Conservation (phyloP, 1,139 yeast species). For the Komagataea norvegica region DNA sequence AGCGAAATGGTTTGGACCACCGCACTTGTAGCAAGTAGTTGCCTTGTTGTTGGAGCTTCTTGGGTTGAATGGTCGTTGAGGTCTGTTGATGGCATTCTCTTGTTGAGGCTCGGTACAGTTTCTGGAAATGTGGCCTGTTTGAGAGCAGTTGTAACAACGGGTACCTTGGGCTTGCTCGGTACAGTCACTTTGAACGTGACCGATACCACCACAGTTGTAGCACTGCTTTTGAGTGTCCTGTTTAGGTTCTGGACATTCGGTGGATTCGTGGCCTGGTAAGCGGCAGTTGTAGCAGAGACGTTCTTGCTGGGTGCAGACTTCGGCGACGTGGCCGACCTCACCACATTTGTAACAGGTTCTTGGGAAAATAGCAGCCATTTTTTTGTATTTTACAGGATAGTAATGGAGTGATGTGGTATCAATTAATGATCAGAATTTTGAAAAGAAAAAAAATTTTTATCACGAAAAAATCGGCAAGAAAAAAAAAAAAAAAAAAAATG, state of each 20-base stretch:
- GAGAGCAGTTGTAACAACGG: constrained; percentile 82
- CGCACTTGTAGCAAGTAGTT: constrained; percentile 84
- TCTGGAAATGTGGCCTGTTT: constrained; percentile 79
- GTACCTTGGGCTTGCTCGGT: constrained; percentile 43
- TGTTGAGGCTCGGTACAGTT: constrained; percentile 51
- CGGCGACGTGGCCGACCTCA: constrained; percentile 88
- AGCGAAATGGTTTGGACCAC: constrained; percentile 91
- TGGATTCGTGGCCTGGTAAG: constrained; percentile 84
- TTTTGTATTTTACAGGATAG: background rate
- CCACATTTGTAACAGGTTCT: constrained; percentile 92
- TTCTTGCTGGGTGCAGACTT: constrained; percentile 74
- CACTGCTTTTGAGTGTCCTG: constrained; percentile 82
- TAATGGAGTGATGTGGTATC: background rate
- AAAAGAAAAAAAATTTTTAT: no score
- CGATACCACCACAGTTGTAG: constrained; percentile 74
- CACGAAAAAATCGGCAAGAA: no score
- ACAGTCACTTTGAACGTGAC: constrained; percentile 72
- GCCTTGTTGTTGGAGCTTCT: constrained; percentile 29
- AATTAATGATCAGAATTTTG: background rate
- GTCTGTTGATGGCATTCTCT: constrained; percentile 23
- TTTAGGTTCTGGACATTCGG: constrained; percentile 83
- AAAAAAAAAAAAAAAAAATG: no score
- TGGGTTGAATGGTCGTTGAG: constrained; percentile 12
- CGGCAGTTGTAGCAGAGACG: constrained; percentile 93
- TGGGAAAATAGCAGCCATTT: constrained; percentile 65